Evolutionary conservation across 1,284 basidiomycete genomes (phyloP), one percentile per base, ranked within the genome.

Genomic region (Cryptococcus depauperatus): DNA sequence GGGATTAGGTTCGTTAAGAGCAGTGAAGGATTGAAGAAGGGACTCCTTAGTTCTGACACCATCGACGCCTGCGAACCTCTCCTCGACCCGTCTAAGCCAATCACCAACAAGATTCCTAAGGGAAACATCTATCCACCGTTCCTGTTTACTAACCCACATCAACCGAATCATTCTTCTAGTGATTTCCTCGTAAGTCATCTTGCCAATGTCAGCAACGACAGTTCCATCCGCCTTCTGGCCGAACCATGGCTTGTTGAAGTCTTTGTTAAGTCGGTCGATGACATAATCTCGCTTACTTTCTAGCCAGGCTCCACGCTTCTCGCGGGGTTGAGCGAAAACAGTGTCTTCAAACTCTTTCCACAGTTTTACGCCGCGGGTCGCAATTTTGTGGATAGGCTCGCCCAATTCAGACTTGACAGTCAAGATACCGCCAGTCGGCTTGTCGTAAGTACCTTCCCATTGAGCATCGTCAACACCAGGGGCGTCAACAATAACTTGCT

Each of bases 141-240:
- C 77, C 74, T 97, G 82, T 68, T 95, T 88, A 37, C 79, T 68
- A 56, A 97, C 87, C 66, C 85, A 97, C 86, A 95, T 92, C 58
- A 98, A 76, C 35, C 85, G 77, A 45, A 97, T 76, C 82, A 97
- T 85, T 48, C 93, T 82, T 53, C 89, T 76, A 6, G 85, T 85
- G 39, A 88, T 84, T 70, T 98, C 95, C 74, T 96, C 90, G 72
- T 98, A 98, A 14, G 93, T 97, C 93, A 98, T 96, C 62, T 95
- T 88, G 22, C 83, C 81, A 45, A 98, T 76, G 67, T 95, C 89
- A 52, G 82, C 80, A 32, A 86, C 86, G 56, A 87, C 80, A 9
- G 73, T 77, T 4, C 82, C 90, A 68, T 87, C 85, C 73, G 89
- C 89, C 82, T 93, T 96, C 79, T 82, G 83, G 18, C 84, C 86